phyloP scores from a whole-genome alignment of 768 basidiomycete genomes.

The Hydnum rufescens region DNA sequence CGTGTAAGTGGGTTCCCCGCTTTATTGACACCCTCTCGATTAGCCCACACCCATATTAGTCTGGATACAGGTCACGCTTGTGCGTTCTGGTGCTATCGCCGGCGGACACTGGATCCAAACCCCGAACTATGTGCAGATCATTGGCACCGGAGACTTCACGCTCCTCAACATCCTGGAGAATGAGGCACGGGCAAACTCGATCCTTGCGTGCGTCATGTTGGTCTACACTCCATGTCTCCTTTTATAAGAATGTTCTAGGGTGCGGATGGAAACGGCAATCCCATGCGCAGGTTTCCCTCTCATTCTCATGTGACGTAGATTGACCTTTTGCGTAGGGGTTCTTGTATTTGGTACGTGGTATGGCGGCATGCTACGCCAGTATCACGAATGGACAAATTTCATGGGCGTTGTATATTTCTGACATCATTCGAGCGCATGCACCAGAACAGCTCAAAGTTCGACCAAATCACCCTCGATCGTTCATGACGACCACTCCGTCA shows the following conservation, averaged over 20 bases:
- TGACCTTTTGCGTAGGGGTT: conserved; percentile 18
- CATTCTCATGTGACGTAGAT: no score
- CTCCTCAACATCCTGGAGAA: conserved; percentile 21
- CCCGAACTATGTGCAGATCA: conserved; percentile 24
- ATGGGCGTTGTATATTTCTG: conserved; percentile 63
- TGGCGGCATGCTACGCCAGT: conserved; percentile 28
- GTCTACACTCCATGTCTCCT: no score
- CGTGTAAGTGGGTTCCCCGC: not conserved
- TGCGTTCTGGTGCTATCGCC: conserved; percentile 23
- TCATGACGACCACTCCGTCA: no score
- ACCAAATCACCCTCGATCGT: conserved; percentile 21
- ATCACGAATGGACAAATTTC: conserved; percentile 64
- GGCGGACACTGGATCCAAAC: conserved; percentile 27
- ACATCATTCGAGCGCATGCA: conserved; percentile 67
- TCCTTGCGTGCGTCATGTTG: conserved; percentile 18
- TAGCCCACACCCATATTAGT: conserved; percentile 14
- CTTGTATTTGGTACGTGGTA: conserved; percentile 56
- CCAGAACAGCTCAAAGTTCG: conserved; percentile 19
- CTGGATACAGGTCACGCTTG: conserved; percentile 24
- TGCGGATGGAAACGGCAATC: no score
- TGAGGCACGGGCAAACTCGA: conserved; percentile 26
- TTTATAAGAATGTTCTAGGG: no score
- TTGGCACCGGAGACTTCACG: conserved; percentile 24
- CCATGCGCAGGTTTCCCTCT: no score
- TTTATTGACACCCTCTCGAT: not conserved